phyloP scores from a whole-genome alignment of 768 basidiomycete genomes.

The Cystobasidiopsis lactophilus region DNA sequence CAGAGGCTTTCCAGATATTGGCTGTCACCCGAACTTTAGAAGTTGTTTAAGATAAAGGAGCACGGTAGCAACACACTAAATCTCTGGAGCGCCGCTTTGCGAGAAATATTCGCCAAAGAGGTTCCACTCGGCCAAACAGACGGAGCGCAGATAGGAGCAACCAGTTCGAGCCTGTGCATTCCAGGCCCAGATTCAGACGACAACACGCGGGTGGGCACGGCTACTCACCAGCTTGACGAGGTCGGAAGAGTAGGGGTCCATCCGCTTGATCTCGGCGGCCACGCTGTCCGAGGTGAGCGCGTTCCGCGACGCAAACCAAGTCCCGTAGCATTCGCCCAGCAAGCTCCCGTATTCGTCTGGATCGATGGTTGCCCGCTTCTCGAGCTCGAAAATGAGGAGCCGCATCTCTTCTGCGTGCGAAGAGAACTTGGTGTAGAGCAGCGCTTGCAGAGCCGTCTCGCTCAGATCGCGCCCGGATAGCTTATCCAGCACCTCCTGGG shows the following conservation, averaged over 20 bases:
- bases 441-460: slow-evolving; percentile 53
- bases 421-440: slow-evolving; percentile 73
- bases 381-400: slow-evolving; percentile 64
- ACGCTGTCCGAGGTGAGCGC: slow-evolving; percentile 49
- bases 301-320: slow-evolving; percentile 58
- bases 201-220: background rate
- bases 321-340: slow-evolving; percentile 62
- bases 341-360: slow-evolving; percentile 67
- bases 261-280: slow-evolving; percentile 53
- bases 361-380: slow-evolving; percentile 47
- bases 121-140: slow-evolving; percentile 73
- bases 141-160: slow-evolving; percentile 74
- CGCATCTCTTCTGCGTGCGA: slow-evolving; percentile 47
- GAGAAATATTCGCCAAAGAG: slow-evolving; percentile 66
- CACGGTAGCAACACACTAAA: slow-evolving; percentile 35
- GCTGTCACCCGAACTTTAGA: too few relatives aligned
- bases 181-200: background rate
- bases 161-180: slow-evolving; percentile 55
- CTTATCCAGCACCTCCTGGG: slow-evolving; percentile 51
- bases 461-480: slow-evolving; percentile 23
- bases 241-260: slow-evolving; percentile 58
- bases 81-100: slow-evolving; percentile 47
- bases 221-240: slow-evolving; percentile 56
- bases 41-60: background rate
- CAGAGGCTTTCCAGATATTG: slow-evolving; percentile 75